Evolutionary conservation across 2,329 filamentous ascomycete species (phyloP).

Genomic region (Bipolaris sorokiniana): DNA sequence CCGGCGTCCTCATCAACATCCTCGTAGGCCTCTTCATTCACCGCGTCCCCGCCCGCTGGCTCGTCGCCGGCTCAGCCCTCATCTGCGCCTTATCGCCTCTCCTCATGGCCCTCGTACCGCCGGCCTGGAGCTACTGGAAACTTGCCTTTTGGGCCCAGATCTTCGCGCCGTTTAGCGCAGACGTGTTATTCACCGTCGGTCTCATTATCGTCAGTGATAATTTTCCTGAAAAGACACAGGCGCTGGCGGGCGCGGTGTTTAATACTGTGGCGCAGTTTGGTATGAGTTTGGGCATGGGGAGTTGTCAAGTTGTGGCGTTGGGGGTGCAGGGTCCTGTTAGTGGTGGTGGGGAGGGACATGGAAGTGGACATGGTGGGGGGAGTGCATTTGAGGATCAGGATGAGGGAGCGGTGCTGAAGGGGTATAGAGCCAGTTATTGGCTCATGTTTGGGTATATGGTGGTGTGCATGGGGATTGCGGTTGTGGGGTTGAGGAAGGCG

Average conservation of each 20-base stretch:
- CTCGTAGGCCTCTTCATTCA: slow-evolving; percentile 56
- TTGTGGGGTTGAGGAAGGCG: slow-evolving; percentile 32
- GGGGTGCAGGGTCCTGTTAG: slow-evolving; percentile 18
- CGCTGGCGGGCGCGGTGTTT: slow-evolving; percentile 66
- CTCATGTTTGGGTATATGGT: slow-evolving; percentile 37
- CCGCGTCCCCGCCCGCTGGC: slow-evolving; percentile 50
- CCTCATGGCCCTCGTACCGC: slow-evolving; percentile 61
- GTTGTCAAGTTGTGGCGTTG: slow-evolving; percentile 37
- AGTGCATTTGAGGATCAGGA: slow-evolving; percentile 15
- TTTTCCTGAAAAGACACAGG: slow-evolving; percentile 64
- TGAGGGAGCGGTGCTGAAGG: slow-evolving; percentile 19
- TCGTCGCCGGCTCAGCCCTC: slow-evolving; percentile 51
- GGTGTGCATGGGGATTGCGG: slow-evolving; percentile 28
- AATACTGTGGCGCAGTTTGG: slow-evolving; percentile 65
- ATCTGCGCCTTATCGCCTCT: slow-evolving; percentile 57
- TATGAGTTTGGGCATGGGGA: slow-evolving; percentile 44
- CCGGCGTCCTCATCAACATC: slow-evolving; percentile 52
- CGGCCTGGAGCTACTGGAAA: slow-evolving; percentile 60
- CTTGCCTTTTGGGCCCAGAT: slow-evolving; percentile 52
- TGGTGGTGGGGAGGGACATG: slow-evolving; percentile 13
- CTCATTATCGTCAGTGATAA: slow-evolving; percentile 61
- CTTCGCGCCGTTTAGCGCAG: slow-evolving; percentile 52
- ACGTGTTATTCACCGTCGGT: slow-evolving; percentile 63
- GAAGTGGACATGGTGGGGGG: slow-evolving; percentile 6
- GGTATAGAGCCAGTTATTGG: slow-evolving; percentile 36